Conservation (phyloP, 805 yeast genomes). For the Hanseniaspora valbyensis region DNA sequence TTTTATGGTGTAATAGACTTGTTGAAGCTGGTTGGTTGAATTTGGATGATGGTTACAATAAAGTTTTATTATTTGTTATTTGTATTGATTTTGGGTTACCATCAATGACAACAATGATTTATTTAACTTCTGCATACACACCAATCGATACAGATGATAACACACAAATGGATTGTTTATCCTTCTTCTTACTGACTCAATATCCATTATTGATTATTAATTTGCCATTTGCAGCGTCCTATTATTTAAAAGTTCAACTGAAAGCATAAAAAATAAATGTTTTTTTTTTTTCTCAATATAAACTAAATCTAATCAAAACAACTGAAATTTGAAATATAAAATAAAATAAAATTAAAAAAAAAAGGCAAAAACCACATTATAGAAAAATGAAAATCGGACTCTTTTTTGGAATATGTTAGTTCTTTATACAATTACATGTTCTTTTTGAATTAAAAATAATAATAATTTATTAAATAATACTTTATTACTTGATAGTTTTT, state of each 20-base stretch:
- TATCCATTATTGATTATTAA: slow-evolving; percentile 58
- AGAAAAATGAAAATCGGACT: slow-evolving; percentile 1
- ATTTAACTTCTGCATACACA: slow-evolving; percentile 75
- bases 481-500: too few relatives aligned
- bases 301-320: too few relatives aligned
- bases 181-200: slow-evolving; percentile 62
- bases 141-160: slow-evolving; percentile 45
- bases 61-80: slow-evolving; percentile 60
- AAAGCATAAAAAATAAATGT: slow-evolving; percentile 22
- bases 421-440: too few relatives aligned
- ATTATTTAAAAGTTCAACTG: slow-evolving; percentile 29
- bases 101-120: slow-evolving; percentile 78
- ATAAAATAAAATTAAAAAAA: too few relatives aligned
- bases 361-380: background rate
- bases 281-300: too few relatives aligned
- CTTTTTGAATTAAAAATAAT: too few relatives aligned
- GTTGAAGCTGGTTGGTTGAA: slow-evolving; percentile 57
- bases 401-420: background rate
- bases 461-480: too few relatives aligned
- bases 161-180: slow-evolving; percentile 70
- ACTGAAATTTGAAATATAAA: background rate
- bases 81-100: slow-evolving; percentile 74
- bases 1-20: slow-evolving; percentile 51
- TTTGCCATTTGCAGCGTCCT: slow-evolving; percentile 49
- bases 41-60: slow-evolving; percentile 29